Base-by-base conservation (phyloP, 495 filamentous ascomycete species). In the Lophiotrema nucula region DNA sequence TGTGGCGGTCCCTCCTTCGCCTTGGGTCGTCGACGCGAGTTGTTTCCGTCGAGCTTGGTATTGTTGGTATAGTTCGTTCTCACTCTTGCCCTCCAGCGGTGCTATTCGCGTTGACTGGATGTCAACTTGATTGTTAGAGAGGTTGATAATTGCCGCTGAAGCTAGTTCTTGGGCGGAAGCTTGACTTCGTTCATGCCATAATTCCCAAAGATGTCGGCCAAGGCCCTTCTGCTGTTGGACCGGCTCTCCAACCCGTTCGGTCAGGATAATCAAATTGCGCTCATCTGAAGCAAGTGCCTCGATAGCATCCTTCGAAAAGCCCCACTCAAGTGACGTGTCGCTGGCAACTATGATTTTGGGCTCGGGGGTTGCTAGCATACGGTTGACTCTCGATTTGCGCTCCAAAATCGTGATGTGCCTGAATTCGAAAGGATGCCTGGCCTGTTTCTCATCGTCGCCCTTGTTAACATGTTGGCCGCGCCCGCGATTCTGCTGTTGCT, bases 321-420 rank as follows among this genome's bases (percentile, higher is more conserved):
- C 93, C 93, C 95, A 98, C 51, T 93, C 90, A 24, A 98, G 68
- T 25, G 89, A 92, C 0, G 85, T 78, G 69, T 97, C 91, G 45
- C 89, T 96, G 5, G 93, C 92, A 60, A 98, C 79, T 54, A 98
- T 92, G 10, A 98, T 92, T 64, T 74, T 55, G 25, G 81, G 78
- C 35, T 72, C 75, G 26, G 69, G 56, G 27, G 77, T 70, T 11
- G 69, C 62, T 10, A 86, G 65, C 38, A 89, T 72, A 56, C 81
- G 84, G 42, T 88, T 84, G 28, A 95, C 76, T 67, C 86, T 85
- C 31, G 84, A 86, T 67, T 79, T 85, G 38, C 83, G 81, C 58
- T 96, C 89, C 2, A 96, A 71, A n/a, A 90, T 77, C 58, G 85
- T 87, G 22, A 97, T 74, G 69, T 90, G 85, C 63, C 84, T 86